These are phyloP conservation scores for Pleurotus tuber-regium DNA, from an alignment of 768 basidiomycete genomes.

Conservation along the genomic window DNA sequence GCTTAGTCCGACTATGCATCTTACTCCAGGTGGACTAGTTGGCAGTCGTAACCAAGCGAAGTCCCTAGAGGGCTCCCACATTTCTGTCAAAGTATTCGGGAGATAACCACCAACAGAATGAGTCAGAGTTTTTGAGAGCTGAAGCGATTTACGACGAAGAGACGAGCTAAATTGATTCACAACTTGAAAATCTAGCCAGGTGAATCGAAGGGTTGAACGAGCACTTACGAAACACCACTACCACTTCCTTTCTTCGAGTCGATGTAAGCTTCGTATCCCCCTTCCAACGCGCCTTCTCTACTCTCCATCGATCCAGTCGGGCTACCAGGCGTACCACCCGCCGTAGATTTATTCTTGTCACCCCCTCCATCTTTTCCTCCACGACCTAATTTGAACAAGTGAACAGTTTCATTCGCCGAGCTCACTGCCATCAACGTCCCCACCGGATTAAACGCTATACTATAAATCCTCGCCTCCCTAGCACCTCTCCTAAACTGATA, in stretches of 20 bases:
- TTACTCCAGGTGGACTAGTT: conserved; percentile 55
- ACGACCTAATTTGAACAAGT: conserved; percentile 83
- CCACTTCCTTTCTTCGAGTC: conserved; percentile 65
- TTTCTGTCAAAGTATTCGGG: conserved; percentile 86
- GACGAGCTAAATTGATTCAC: too few species aligned
- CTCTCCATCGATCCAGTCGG: conserved; percentile 68
- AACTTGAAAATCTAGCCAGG: conserved; percentile 19
- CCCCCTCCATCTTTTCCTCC: conserved; percentile 15
- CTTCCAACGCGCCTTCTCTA: conserved; percentile 60
- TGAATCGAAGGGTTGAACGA: too few species aligned
- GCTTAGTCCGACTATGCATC: conserved; percentile 87
- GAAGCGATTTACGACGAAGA: conserved; percentile 67
- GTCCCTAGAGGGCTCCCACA: conserved; percentile 96
- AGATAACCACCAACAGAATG: conserved; percentile 83
- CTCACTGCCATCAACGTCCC: conserved; percentile 86
- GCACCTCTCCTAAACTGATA: conserved; percentile 95
- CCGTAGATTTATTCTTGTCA: conserved; percentile 18
- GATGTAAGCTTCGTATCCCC: conserved; percentile 84
- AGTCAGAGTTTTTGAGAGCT: conserved; percentile 72
- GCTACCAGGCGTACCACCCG: conserved; percentile 40
- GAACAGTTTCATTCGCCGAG: conserved; percentile 92
- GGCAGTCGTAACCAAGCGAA: conserved; percentile 91
- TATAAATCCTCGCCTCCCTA: conserved; percentile 81
- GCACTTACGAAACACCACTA: conserved; percentile 51
- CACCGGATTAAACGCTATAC: conserved; percentile 77